phyloP scores from a whole-genome alignment of 2,329 filamentous ascomycete species.

The Aspergillus transmontanensis region DNA sequence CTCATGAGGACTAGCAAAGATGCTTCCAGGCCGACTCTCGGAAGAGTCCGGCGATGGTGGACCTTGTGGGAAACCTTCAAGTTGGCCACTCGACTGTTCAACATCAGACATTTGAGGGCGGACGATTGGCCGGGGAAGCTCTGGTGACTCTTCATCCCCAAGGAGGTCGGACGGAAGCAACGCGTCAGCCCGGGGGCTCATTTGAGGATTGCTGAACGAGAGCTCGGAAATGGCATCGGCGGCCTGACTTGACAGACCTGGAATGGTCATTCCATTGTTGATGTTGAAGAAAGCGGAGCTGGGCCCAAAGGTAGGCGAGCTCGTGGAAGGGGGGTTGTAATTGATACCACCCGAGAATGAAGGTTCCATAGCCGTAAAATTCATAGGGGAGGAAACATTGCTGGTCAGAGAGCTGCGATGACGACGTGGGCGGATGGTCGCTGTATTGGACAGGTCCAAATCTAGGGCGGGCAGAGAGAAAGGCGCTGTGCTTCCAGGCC shows the following conservation, averaged over 20 bases:
- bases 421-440: constrained; percentile 46
- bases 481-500: constrained; percentile 38
- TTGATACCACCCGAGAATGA: constrained; percentile 44
- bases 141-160: constrained; percentile 54
- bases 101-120: constrained; percentile 34
- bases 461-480: constrained; percentile 48
- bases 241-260: constrained; percentile 43
- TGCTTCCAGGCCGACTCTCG: constrained; percentile 45
- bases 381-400: constrained; percentile 50
- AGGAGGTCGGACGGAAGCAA: constrained; percentile 64
- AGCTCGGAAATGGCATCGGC: constrained; percentile 49
- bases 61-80: constrained; percentile 38
- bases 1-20: constrained; percentile 51
- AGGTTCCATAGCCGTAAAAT: constrained; percentile 43
- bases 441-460: constrained; percentile 42
- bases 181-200: constrained; percentile 65
- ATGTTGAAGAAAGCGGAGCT: constrained; percentile 62
- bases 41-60: constrained; percentile 50
- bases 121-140: constrained; percentile 33
- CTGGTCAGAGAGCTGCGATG: constrained; percentile 51
- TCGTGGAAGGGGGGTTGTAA: constrained; percentile 53
- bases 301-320: constrained; percentile 56
- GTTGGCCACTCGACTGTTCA: constrained; percentile 30
- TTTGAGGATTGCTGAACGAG: constrained; percentile 60
- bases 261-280: constrained; percentile 64